These are phyloP conservation scores for Arachnomyces sp. DNA, from an alignment of 2,329 filamentous ascomycete genomes.

Conservation along the genomic window DNA sequence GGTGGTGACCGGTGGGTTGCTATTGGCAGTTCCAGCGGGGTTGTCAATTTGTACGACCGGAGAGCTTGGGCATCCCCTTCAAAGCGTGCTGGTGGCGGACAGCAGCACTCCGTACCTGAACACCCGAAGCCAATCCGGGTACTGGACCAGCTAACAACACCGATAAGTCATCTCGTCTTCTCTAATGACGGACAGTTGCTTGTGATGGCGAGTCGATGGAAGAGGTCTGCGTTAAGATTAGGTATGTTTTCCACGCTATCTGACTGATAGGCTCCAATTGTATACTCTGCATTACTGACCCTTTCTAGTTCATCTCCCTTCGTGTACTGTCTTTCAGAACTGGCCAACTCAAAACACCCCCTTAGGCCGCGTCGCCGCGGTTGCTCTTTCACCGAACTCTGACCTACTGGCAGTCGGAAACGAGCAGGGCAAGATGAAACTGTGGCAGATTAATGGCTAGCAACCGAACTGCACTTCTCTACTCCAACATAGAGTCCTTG, in stretches of 20 bases:
- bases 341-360: conserved; percentile 92
- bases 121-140: conserved; percentile 63
- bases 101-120: conserved; percentile 47
- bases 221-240: conserved; percentile 77
- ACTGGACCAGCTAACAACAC: conserved; percentile 81
- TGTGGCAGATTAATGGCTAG: conserved; percentile 79
- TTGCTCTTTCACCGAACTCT: conserved; percentile 59
- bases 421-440: conserved; percentile 73
- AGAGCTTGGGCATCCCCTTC: conserved; percentile 46
- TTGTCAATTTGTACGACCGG: conserved; percentile 91
- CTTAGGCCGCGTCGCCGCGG: conserved; percentile 68
- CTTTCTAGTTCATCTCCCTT: conserved; percentile 67
- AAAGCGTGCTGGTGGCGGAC: conserved; percentile 22
- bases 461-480: conserved; percentile 10
- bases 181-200: conserved; percentile 84
- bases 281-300: conserved; percentile 7
- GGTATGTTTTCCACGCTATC: conserved; percentile 24
- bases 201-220: conserved; percentile 76
- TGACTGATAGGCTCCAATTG: too few relatives aligned
- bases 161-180: conserved; percentile 70
- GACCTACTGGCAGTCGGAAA: conserved; percentile 77
- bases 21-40: conserved; percentile 74
- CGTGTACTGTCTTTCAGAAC: conserved; percentile 88
- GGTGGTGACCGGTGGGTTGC: conserved; percentile 85
- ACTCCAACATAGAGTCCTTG: too few relatives aligned